phyloP scores from a whole-genome alignment of 1,139 yeast species.

The Kodamaea sp. region DNA sequence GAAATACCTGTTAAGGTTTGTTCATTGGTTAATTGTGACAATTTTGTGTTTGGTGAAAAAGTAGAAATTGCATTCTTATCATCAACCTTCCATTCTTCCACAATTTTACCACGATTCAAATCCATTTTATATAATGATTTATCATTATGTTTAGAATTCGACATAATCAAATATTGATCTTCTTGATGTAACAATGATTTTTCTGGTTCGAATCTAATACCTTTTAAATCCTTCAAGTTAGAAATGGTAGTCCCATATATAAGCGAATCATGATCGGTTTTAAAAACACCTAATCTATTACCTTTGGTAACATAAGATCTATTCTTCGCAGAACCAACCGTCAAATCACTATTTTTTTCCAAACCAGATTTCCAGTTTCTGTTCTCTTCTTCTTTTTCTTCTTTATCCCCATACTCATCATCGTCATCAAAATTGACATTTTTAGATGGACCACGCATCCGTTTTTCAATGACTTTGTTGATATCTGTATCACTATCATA shows the following conservation, averaged over 20 bases:
- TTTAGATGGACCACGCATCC: constrained; percentile 1
- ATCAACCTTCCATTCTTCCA: constrained; percentile 74
- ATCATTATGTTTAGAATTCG: constrained; percentile 41
- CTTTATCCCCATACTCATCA: constrained; percentile 18
- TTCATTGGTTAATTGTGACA: constrained; percentile 69
- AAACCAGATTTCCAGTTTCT: constrained; percentile 14
- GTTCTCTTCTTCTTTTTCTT: constrained; percentile 14
- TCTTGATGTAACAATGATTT: constrained; percentile 73
- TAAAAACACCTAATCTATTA: constrained; percentile 75
- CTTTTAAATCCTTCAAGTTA: constrained; percentile 50
- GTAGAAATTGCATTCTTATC: constrained; percentile 44
- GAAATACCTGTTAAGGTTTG: constrained; percentile 72
- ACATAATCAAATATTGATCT: constrained; percentile 66
- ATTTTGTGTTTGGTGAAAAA: constrained; percentile 68
- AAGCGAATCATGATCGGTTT: constrained; percentile 50
- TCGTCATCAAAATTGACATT: constrained; percentile 22
- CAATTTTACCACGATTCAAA: constrained; percentile 69
- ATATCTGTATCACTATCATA: constrained; percentile 10
- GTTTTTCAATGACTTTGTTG: constrained; percentile 3
- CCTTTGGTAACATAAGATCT: constrained; percentile 80
- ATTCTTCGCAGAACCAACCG: constrained; percentile 67
- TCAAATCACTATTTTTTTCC: constrained; percentile 57
- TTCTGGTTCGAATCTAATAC: constrained; percentile 55
- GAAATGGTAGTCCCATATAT: constrained; percentile 67
- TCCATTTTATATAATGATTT: constrained; percentile 66